Conservation (phyloP, 202 grass and related monocot genomes). For the Cymbopogon flexuosus region DNA sequence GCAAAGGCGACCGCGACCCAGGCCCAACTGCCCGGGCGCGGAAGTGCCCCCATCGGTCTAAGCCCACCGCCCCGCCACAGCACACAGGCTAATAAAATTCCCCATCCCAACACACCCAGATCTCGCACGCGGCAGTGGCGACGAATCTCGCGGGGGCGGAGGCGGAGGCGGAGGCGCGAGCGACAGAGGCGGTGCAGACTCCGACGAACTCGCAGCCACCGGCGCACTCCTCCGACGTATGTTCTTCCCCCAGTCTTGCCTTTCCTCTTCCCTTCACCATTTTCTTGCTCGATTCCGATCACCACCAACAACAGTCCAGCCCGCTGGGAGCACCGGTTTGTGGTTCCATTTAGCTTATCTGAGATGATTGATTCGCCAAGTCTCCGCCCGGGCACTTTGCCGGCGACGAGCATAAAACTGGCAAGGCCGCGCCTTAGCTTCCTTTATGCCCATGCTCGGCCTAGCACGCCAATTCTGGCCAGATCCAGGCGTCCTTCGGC, state of each 20-base stretch:
- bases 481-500: neutral
- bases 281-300: neutral
- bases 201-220: neutral
- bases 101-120: neutral
- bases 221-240: neutral
- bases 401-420: neutral
- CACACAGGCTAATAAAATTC: neutral
- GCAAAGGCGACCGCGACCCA: no score
- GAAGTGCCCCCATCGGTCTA: no score
- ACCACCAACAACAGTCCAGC: neutral
- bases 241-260: neutral
- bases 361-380: neutral
- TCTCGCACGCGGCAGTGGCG: neutral
- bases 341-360: neutral
- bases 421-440: neutral
- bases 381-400: no score
- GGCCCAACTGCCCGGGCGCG: no score
- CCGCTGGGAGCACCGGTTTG: neutral
- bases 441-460: neutral
- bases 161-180: neutral
- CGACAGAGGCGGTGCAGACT: neutral
- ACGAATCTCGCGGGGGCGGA: neutral
- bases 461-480: neutral
- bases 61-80: no score
- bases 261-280: neutral